A percentile compares a stretch with the other conserved stretches of the same genome.
Conservation (phyloP, 768 basidiomycete species). For the Termitomyces sp. region DNA sequence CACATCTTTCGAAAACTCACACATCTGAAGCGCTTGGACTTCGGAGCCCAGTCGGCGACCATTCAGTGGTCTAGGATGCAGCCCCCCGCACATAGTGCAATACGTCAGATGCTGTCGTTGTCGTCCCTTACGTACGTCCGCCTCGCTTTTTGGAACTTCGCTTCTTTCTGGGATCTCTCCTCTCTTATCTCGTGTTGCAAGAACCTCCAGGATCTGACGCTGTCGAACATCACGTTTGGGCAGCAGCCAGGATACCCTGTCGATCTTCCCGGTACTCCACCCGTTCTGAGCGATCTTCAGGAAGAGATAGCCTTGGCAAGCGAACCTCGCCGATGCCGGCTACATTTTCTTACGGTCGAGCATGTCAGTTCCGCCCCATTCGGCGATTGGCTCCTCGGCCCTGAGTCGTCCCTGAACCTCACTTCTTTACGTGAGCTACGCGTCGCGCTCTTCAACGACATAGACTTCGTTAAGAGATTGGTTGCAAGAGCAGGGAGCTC, state of each 20-base stretch:
- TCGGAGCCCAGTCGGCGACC: constrained; percentile 32
- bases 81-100: constrained; percentile 31
- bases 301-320: background rate
- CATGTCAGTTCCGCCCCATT: constrained; percentile 36
- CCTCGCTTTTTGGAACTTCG: constrained; percentile 40
- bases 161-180: constrained; percentile 33
- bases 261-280: background rate
- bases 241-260: constrained; percentile 1
- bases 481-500: constrained; percentile 33
- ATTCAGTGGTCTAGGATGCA: constrained; percentile 38
- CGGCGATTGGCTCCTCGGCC: constrained; percentile 37
- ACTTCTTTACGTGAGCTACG: constrained; percentile 39
- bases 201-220: constrained; percentile 34
- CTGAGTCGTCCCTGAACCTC: constrained; percentile 32
- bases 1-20: constrained; percentile 35
- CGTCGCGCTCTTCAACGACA: constrained; percentile 39
- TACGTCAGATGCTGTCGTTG: constrained; percentile 33
- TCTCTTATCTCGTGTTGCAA: constrained; percentile 32
- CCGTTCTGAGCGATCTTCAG: constrained; percentile 4
- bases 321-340: constrained; percentile 14
- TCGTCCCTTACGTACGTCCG: constrained; percentile 37
- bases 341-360: constrained; percentile 42
- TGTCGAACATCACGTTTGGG: constrained; percentile 17
- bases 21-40: constrained; percentile 36
- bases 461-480: constrained; percentile 33